Conservation (phyloP, 176 grass and related monocot species). For the Phragmites australis region DNA sequence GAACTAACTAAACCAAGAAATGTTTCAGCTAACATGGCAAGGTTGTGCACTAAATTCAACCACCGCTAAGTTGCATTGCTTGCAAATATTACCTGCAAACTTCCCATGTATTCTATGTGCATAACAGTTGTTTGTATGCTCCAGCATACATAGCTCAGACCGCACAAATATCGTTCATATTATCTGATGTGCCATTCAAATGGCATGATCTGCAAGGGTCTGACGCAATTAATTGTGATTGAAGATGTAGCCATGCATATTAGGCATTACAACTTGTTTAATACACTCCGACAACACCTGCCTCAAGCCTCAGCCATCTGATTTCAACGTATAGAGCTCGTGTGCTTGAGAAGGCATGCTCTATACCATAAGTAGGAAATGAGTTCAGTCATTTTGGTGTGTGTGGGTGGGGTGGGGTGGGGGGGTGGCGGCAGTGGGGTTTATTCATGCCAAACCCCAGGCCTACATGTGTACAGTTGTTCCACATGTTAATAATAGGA, state of each 20-base stretch:
- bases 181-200: constrained; percentile 5
- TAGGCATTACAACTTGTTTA: background rate
- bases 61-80: background rate
- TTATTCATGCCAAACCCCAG: too few relatives aligned
- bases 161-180: background rate
- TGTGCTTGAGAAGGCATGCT: background rate
- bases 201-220: background rate
- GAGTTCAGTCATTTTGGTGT: too few relatives aligned
- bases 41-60: background rate
- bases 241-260: background rate
- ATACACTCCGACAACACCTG: background rate
- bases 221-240: background rate
- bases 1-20: background rate
- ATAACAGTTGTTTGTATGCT: background rate
- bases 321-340: background rate
- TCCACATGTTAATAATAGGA: too few relatives aligned
- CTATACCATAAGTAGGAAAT: background rate
- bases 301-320: background rate
- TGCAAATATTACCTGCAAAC: background rate
- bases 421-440: too few relatives aligned
- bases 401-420: too few relatives aligned
- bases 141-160: background rate
- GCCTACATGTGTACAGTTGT: too few relatives aligned
- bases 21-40: background rate
- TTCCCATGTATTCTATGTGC: background rate